Conservation (phyloP, 306 rosid genomes). For the Dryas alaskensis region DNA sequence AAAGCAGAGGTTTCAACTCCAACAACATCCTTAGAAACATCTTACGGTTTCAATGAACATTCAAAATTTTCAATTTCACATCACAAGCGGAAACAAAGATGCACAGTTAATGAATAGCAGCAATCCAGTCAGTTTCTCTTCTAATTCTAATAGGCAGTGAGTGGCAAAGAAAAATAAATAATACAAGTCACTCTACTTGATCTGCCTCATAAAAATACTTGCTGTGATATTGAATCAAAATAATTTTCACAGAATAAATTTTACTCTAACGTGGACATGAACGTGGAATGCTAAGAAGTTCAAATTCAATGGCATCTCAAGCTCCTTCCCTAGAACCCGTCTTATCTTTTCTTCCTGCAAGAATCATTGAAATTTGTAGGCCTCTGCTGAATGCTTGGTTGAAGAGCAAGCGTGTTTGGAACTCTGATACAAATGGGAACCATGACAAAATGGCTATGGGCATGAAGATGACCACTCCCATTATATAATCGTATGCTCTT, state of each 20-base stretch:
- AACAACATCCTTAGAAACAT: neutral
- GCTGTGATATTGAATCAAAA: neutral
- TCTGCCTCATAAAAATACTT: slow-evolving; percentile 4
- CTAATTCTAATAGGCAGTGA: neutral
- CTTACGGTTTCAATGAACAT: neutral
- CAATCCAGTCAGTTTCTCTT: neutral
- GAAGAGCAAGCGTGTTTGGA: slow-evolving; percentile 89
- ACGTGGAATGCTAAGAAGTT: neutral
- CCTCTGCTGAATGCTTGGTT: slow-evolving; percentile 98
- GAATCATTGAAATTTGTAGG: slow-evolving; percentile 91
- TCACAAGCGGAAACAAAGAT: neutral
- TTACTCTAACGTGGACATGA: neutral
- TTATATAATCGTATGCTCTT: slow-evolving; percentile 80
- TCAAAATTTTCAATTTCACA: neutral
- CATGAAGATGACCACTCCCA: slow-evolving; percentile 80
- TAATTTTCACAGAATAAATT: slow-evolving; percentile 3
- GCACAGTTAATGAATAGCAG: neutral
- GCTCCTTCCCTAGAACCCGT: neutral
- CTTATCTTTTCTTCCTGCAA: slow-evolving; percentile 64
- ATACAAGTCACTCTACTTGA: neutral
- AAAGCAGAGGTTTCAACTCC: neutral
- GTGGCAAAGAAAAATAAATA: neutral
- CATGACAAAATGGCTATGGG: slow-evolving; percentile 82
- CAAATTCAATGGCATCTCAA: neutral
- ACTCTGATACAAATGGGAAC: slow-evolving; percentile 90